Evolutionary conservation across 2,329 filamentous ascomycete species (phyloP), one percentile per base, ranked within the genome.

Genomic region (Ceratocystis cubensis): DNA sequence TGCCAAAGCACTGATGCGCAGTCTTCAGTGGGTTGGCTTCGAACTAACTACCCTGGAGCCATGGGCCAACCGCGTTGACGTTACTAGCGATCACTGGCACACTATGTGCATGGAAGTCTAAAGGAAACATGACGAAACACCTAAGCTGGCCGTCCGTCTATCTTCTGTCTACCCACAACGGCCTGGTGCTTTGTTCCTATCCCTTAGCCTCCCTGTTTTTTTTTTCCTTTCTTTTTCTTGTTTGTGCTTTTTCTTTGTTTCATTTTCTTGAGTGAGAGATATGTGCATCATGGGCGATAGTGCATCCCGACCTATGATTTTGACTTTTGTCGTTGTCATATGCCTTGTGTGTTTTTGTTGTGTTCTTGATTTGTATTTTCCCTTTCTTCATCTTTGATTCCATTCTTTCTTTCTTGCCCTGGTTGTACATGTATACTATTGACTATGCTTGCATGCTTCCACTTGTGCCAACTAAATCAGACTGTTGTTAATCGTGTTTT

Each of bases 1-100:
- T 69, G 79, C 83, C 67, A 84, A 87, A 71, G 80, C 85, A 67
- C 79, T 93, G 71, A 84, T 88, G 72, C 90, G 88, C 75, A 92
- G 91, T 72, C 82, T 96, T 64, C 89, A 91, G 74, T 96, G 92
- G 92, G 92, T 95, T 70, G 92, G 92, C 66, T 96, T 96, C 73
- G 88, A 89, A 73, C 82, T 93, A 70, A 86, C 85, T 63, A 93
- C 89, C 28, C 80, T 96, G 56, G 87, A 91, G 71, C 82, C 84
- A 71, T 96, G 91, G 87, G 82, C 84, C 17, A 78, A 80, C 59
- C 79, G 80, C 48, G 74, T 82, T 65, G 84, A 88, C 69, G 81
- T 87, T 65, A 85, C 88, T 63, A 96, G 91, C 77, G 78, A 85
- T 64, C 81, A 81, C 72, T 96, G 92, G 92, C 76, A 96, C 68